Percentiles rank a stretch among this genome's conserved stretches.
These are phyloP conservation scores for Senna tora DNA, from an alignment of 306 rosid species.

Conservation along the genomic window DNA sequence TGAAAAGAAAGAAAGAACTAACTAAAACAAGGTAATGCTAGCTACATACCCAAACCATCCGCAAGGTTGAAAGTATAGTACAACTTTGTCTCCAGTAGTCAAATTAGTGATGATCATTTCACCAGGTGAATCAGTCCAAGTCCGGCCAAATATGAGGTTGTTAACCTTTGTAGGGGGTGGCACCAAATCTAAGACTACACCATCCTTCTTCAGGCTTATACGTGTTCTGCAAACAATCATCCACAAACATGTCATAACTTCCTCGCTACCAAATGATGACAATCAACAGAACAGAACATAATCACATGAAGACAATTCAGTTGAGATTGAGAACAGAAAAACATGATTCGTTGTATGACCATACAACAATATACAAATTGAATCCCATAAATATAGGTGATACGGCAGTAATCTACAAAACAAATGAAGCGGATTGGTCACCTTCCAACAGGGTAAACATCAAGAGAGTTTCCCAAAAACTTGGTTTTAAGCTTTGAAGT, in stretches of 20 bases:
- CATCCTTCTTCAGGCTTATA: conserved; percentile 79
- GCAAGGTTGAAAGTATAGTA: conserved; percentile 87
- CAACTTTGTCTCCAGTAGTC: conserved; percentile 88
- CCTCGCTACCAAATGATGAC: conserved; percentile 25
- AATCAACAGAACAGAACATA: conserved; percentile 14
- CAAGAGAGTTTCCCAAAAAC: conserved; percentile 85
- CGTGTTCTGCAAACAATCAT: conserved; percentile 65
- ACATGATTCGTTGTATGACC: conserved; percentile 8
- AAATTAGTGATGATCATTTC: conserved; percentile 87
- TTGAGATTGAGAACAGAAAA: conserved; percentile 21
- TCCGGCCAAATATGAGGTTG: conserved; percentile 90
- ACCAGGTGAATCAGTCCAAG: conserved; percentile 96
- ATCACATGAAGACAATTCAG: conserved; percentile 4
- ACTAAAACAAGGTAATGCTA: conserved; percentile 23
- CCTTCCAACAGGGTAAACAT: conserved; percentile 97
- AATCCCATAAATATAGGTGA: conserved; percentile 8
- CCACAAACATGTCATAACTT: conserved; percentile 28
- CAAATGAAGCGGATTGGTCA: conserved; percentile 39
- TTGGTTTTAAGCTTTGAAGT: conserved; percentile 93
- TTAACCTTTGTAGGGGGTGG: conserved; percentile 95
- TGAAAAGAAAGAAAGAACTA: not conserved
- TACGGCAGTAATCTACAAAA: conserved; percentile 7
- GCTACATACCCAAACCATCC: conserved; percentile 90
- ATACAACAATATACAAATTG: not conserved
- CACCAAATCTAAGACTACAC: conserved; percentile 82